Evolutionary conservation across 129 eudicot species (phyloP).

Genomic region (Flaveria linearis): DNA sequence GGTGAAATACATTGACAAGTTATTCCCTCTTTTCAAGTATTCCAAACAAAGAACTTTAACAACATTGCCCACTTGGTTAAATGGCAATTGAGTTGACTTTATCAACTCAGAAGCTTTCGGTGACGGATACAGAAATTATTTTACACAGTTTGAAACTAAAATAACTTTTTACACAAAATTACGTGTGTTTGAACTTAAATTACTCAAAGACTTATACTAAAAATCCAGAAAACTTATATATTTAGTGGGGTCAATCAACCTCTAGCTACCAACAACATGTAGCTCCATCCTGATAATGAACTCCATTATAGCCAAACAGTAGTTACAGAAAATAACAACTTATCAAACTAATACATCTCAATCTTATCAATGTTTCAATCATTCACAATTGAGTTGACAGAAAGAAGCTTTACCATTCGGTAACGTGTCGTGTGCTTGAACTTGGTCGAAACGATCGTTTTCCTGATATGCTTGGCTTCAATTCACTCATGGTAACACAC

Average conservation of each 20-base stretch:
- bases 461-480: constrained; percentile 93
- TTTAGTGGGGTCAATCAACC: background rate
- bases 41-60: too few relatives aligned
- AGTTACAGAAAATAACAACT: background rate
- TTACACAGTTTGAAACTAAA: background rate
- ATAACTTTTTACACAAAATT: background rate
- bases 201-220: background rate
- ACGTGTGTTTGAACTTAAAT: background rate
- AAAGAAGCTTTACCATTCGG: constrained; percentile 63
- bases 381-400: background rate
- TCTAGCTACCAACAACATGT: background rate
- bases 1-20: background rate
- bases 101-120: background rate
- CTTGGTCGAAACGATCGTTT: constrained; percentile 81
- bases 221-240: background rate
- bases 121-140: background rate
- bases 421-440: constrained; percentile 70
- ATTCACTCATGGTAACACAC: constrained; percentile 70
- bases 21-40: too few relatives aligned
- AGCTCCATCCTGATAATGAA: background rate
- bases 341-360: background rate
- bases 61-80: too few relatives aligned
- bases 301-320: constrained; percentile 11
- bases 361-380: background rate
- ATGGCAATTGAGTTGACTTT: background rate